Base-by-base conservation (phyloP, 495 filamentous ascomycete genomes). In the Daldinia bambusicola region DNA sequence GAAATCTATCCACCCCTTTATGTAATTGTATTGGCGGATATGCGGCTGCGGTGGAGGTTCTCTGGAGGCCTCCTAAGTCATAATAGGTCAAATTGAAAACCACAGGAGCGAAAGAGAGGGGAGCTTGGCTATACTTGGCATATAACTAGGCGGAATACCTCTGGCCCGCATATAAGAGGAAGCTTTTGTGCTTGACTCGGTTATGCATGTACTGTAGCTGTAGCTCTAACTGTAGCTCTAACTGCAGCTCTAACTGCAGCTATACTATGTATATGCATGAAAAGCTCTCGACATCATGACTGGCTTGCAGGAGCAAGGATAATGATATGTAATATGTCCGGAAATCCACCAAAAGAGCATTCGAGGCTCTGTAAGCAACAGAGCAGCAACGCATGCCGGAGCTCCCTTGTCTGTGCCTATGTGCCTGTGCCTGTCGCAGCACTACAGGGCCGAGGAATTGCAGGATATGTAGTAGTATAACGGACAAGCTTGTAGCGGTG, bases 121-220 rank as follows among this genome's bases (percentile, higher is more conserved):
- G 64, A 57, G 55, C 65, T 69, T 72, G 65, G 70, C 65, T 48
- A 67, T 53, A 55, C 65, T 69, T 72, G 65, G 70, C 65, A 53
- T 34, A 62, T 62, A 37, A 37, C 41, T 69, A 37, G 45, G 41
- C 66, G 41, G 65, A 67, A 73, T 18, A 61, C 61, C 61, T 66
- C 66, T 52, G 40, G 37, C 58, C 70, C 45, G 62, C 66, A 66
- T 65, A 43, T 59, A 36, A 61, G 55, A 36, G 48, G 50, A 43
- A 63, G 61, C 62, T 73, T 68, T 73, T 61, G 57, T 69, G 66
- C 61, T 69, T 57, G 40, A 63, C 61, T 65, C 40, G 56, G 66
- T 67, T 37, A 56, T 56, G 53, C 32, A 72, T 73, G 70, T 62
- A 73, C 43, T 22, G 61, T 66, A 73, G 61, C 61, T 72, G 57